Evolutionary conservation across 805 yeast genomes (phyloP), one percentile per base, ranked within the genome.

Genomic region (Nakazawaea pomicola): DNA sequence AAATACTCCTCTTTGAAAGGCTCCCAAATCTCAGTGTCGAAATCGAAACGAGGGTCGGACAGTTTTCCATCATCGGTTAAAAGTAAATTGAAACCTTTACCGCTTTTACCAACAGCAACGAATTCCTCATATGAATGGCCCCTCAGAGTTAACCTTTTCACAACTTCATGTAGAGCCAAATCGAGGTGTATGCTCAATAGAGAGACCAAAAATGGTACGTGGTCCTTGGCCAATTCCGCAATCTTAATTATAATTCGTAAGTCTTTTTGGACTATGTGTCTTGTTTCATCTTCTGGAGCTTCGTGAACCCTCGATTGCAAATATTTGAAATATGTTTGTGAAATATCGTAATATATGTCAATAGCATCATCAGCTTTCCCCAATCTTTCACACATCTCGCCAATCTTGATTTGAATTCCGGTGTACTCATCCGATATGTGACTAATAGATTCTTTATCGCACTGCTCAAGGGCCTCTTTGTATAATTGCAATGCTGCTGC

Each of bases 361-460:
- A 75, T 68, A 0, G 95, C 95, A 39, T 82, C 83, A 11, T 75
- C 75, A 24, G 54, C 49, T 77, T 74, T 70, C 16, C 68, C 71
- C 50, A 88, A 59, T 30, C 80, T 68, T 53, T 87, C 95, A 55
- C 78, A 85, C 88, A 88, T 83, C 53, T 89, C 95, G 9, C 83
- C 95, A 27, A 87, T 66, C 53, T 90, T 87, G 57, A 91, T 67
- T 54, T 90, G 95, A 40, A 91, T 76, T 0, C 97, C 96, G 0
- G 97, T 90, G 58, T 85, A 90, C 53, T 85, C 91, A 53, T 87
- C 93, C 43, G 78, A 68, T 24, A 83, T 51, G 9, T 72, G 72
- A 46, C 76, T 74, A 62, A 87, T 57, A 0, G 68, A 70, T 34
- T 77, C 61, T 20, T 69, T 64, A 28, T 78, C 72, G 29, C 88